phyloP scores from a whole-genome alignment of 2,329 filamentous ascomycete genomes.

The Xylariaceae sp. region DNA sequence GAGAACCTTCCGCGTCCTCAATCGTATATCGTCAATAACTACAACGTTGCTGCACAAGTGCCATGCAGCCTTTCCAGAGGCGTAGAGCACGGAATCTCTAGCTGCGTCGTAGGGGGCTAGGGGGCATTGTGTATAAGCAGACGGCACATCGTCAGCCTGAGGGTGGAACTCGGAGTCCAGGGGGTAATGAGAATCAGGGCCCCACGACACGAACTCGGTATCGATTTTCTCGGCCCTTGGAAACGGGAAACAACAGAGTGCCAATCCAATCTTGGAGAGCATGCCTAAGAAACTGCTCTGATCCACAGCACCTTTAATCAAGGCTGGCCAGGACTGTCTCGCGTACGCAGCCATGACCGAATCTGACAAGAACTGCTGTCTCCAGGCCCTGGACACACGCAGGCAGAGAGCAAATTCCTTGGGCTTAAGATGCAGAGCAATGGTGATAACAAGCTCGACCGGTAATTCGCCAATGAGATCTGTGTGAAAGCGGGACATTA shows the following conservation, averaged over 20 bases:
- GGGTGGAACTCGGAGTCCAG: constrained; percentile 10
- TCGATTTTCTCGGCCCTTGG: not conserved
- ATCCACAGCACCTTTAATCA: constrained; percentile 5
- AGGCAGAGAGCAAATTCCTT: constrained; percentile 20
- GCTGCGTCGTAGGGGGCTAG: not conserved
- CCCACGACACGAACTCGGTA: not conserved
- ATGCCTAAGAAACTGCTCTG: constrained; percentile 2
- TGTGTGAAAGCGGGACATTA: constrained; percentile 13
- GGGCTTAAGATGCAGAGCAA: constrained; percentile 16
- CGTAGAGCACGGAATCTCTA: constrained; percentile 8
- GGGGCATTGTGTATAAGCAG: not conserved
- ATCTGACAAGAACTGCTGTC: constrained; percentile 21
- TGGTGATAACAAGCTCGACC: constrained; percentile 20
- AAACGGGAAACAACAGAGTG: not conserved
- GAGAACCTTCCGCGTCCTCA: constrained; percentile 21
- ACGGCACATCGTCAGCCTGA: not conserved
- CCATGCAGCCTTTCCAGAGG: constrained; percentile 23
- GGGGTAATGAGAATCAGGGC: not conserved
- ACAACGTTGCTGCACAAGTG: constrained; percentile 6
- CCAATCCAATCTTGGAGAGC: constrained; percentile 1
- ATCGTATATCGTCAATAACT: constrained; percentile 20
- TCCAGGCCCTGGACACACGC: constrained; percentile 25
- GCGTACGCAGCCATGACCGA: constrained; percentile 13
- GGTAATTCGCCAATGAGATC: constrained; percentile 24
- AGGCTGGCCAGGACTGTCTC: constrained; percentile 18